These are phyloP conservation scores for Pestalotiopsis sp. DNA, from an alignment of 2,329 filamentous ascomycete species.

Conservation along the genomic window DNA sequence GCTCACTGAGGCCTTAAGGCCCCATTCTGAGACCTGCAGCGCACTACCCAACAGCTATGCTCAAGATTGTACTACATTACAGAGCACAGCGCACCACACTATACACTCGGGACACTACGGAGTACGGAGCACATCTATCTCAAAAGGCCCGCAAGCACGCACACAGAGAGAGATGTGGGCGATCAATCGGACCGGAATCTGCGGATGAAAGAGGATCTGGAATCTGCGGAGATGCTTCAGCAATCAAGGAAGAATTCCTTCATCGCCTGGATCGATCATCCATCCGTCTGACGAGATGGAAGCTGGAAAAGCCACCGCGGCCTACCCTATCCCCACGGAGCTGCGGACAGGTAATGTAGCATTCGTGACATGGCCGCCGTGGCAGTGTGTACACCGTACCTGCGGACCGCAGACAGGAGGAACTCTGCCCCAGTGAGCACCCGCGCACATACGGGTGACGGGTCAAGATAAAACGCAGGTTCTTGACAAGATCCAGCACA, in stretches of 20 bases:
- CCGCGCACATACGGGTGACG: background rate
- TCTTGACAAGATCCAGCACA: background rate
- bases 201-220: background rate
- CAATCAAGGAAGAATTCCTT: background rate
- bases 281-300: background rate
- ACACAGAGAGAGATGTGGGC: background rate
- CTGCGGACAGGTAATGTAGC: background rate
- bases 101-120: background rate
- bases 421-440: background rate
- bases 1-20: background rate
- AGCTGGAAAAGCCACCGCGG: background rate
- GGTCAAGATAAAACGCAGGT: background rate
- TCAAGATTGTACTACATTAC: background rate
- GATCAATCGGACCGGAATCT: background rate
- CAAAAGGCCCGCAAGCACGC: background rate
- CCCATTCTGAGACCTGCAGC: conserved; percentile 3
- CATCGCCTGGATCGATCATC: background rate
- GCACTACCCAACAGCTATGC: background rate
- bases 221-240: background rate
- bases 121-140: background rate
- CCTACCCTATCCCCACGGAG: background rate
- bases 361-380: background rate
- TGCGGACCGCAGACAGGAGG: background rate
- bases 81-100: background rate
- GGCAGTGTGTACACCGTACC: background rate